Evolutionary conservation across 2,329 filamentous ascomycete genomes (phyloP), one percentile per base, ranked within the genome.

Genomic region (Aspergillus udagawae): DNA sequence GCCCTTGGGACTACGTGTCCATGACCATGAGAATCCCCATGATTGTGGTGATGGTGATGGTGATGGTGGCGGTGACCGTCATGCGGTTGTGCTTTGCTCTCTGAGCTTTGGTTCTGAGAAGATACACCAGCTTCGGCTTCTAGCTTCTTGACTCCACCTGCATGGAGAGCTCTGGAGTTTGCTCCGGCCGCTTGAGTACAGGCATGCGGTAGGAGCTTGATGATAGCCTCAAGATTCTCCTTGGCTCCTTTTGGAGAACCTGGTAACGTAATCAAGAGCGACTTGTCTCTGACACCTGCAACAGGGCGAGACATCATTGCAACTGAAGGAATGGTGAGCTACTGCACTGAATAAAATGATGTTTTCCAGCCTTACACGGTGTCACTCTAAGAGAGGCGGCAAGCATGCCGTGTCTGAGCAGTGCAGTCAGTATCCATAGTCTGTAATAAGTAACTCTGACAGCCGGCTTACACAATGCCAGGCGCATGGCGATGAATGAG

Each of bases 291-390:
- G 2, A 96, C 86, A 3, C 94, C 94, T 23, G 94, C 94, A 12
- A 95, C 90, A 4, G 94, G 94, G 49, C 94, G 85, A 52, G 94
- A 90, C 94, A 99, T 99, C 79, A 96, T 88, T 48, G 94, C 94
- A 76, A 99, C 92, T 96, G 54, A 17, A 25, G 3, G 20, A 50
- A n/a, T 52, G 12, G 50, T 74, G 56, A 74, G 64, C 51, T 49
- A 41, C 41, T 63, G 21, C 23, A 25, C 44, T 47, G 12, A 17
- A 49, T 67, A 52, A 59, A 41, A 54, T 8, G 7, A n/a, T 23
- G 55, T 42, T 60, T 60, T 60, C 54, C 44, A 61, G 53, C 76
- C 89, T 79, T 78, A 96, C 92, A 99, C 49, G 93, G 92, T 2
- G 94, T 99, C 35, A 97, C 86, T 47, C 85, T 80, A 17, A 96